Percentiles rank a stretch among this genome's conserved stretches.
These are phyloP conservation scores for Closterium sp. DNA, from an alignment of 139 green algal species.

Conservation along the genomic window DNA sequence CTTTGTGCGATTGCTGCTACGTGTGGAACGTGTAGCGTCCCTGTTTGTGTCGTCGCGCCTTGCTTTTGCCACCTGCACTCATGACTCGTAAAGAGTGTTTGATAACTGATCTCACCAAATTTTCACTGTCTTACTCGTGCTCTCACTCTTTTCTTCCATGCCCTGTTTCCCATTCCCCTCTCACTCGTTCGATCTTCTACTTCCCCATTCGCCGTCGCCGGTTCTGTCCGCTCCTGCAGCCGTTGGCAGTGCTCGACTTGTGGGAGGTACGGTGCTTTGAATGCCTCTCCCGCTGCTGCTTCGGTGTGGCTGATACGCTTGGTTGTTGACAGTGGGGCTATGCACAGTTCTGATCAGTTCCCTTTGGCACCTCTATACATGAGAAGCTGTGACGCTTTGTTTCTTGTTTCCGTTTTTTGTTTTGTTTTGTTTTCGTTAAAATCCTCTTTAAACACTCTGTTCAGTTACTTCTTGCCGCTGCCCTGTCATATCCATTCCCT, in stretches of 20 bases:
- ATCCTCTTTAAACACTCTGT: background rate
- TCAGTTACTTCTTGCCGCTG: background rate
- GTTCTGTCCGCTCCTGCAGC: background rate
- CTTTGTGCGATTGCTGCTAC: too few relatives aligned
- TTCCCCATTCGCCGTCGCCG: too few relatives aligned
- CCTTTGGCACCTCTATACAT: too few relatives aligned
- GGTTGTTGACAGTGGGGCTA: background rate
- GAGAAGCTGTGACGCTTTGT: background rate
- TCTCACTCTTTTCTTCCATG: too few relatives aligned
- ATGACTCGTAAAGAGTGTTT: too few relatives aligned
- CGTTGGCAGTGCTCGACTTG: background rate
- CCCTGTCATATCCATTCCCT: background rate
- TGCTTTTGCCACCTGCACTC: too few relatives aligned
- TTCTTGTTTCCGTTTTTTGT: background rate
- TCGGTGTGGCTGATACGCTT: background rate
- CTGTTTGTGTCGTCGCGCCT: too few relatives aligned
- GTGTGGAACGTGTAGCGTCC: too few relatives aligned
- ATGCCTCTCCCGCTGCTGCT: background rate
- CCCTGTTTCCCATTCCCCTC: too few relatives aligned
- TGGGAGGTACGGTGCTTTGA: background rate
- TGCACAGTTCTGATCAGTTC: background rate
- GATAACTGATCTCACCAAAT: too few relatives aligned
- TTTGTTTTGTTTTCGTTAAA: background rate
- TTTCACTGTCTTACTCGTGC: too few relatives aligned
- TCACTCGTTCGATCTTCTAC: too few relatives aligned